Conservation (phyloP, 2,329 filamentous ascomycete genomes). For the Dendrostoma leiphaemia region DNA sequence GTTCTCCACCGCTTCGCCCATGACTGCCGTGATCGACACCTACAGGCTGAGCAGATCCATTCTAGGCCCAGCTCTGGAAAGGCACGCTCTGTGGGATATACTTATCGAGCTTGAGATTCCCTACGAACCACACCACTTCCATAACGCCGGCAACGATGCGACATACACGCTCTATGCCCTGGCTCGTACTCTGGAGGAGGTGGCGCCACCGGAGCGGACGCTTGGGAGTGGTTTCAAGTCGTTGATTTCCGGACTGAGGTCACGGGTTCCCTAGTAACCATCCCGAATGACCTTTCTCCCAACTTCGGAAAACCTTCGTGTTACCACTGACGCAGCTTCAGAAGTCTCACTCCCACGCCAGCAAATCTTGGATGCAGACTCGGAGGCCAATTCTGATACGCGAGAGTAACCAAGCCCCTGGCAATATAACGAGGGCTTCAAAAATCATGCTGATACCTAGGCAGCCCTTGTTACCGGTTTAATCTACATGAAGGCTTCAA, state of each 20-base stretch:
- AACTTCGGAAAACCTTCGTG: no score
- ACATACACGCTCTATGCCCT: conserved; percentile 5
- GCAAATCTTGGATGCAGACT: no score
- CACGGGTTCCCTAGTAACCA: no score
- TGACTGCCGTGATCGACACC: conserved; percentile 3
- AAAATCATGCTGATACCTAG: no score
- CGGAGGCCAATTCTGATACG: no score
- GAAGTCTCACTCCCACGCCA: no score
- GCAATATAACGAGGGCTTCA: no score
- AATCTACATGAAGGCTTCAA: no score
- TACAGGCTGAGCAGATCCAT: conserved; percentile 2
- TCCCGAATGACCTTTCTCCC: no score
- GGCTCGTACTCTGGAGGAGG: not conserved
- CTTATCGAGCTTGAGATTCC: conserved; percentile 4
- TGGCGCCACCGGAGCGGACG: not conserved
- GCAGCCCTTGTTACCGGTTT: no score
- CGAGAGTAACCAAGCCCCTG: no score
- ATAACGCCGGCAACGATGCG: conserved; percentile 7
- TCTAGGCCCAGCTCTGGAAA: not conserved
- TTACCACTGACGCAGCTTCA: no score
- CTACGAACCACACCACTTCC: not conserved
- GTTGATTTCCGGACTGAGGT: not conserved
- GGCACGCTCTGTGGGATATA: not conserved
- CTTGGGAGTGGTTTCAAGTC: not conserved
- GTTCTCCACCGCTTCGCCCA: not conserved